Base-by-base conservation (phyloP, 2,329 filamentous ascomycete species). In the Lojkania enalia region DNA sequence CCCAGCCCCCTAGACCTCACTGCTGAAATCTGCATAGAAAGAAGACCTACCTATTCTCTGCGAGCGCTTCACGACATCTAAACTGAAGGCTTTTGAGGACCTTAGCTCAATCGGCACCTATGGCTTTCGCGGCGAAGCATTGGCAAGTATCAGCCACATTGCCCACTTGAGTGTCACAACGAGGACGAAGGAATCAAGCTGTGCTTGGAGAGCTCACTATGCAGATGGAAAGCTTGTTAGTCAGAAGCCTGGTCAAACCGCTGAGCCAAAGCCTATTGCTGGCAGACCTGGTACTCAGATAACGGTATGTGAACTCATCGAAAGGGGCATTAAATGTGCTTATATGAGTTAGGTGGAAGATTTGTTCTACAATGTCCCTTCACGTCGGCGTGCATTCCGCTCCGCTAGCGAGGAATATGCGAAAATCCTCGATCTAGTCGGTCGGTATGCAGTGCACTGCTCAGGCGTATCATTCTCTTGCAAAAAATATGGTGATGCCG, bases 101-200 rank as follows among this genome's bases (percentile, higher is more conserved):
- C 77, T 99, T 36, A 83, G 83, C 30, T 88, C 85, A 3, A 97
- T 99, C 54, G 86, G 85, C 39, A 97, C 94, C 1, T 99, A 99
- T 69, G 94, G 94, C n/a, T 99, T 99, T 64, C 87, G 94, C 41
- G 94, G 94, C 43, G 94, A 99, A 71, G 94, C 94, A 3, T 74
- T 99, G 42, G 94, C 94, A 12, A 97, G 94, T 71, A 99, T 99
- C 68, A 97, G 92, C 64, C 94, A 99, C 67, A 96, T 99, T 59
- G 92, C 95, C 23, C 95, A 99, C 74, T 78, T 99, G 16, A 90
- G 86, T 3, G 90, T 99, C 32, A 97, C 92, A 1, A 99, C 95
- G 5, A 95, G 90, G 68, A 97, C 91, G 1, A 86, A 87, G 46
- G 85, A 90, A 32, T 95, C 91, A 0, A 85, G 83, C 56, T 88